Evolutionary conservation across 768 basidiomycete species (phyloP), one percentile per base, ranked within the genome.

Genomic region (Cubamyces lactineus): DNA sequence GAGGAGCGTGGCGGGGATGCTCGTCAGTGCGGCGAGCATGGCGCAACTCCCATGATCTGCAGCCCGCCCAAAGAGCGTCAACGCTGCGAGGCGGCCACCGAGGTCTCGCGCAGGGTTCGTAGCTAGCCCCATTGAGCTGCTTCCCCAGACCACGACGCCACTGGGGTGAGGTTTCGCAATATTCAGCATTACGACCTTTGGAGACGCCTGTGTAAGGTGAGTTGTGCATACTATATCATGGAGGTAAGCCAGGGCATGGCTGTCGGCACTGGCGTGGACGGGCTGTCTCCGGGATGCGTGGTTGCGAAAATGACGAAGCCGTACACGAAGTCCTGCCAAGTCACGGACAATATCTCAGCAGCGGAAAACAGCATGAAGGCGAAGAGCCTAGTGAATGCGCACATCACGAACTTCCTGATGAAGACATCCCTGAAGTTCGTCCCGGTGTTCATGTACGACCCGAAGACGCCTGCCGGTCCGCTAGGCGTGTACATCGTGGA

Each of bases 101-200:
- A 91, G 28, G 70, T 90, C 88, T 68, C 88, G 86, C 26, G 87
- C 86, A 2, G 85, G 73, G 71, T 91, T 91, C 39, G 87, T 77
- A 13, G 85, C 79, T 47, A 90, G 82, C 24, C 81, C 80, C 39
- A 78, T 75, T 2, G 80, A 74, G 4, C 82, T 75, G 69, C 76
- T 89, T 41, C 86, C 84, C 86, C 87, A 89, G 61, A 88, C 80
- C 41, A 79, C 78, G 41, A 79, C 73, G 48, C 76, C 83, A 67
- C 87, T 88, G 58, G 2, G 5, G 11, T 11, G 34, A 9, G 17
- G 3, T 23, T 13, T 11, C 2, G 16, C 3, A 4, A 3, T 15
- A 4, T 39, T n/a, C 34, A 61, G 30, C 11, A 17, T 11, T 8
- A 5, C 16, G 47, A 2, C 24, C 24, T 15, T 11, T 11, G 16